These are phyloP conservation scores for Phaeosphaeria sp. DNA, from an alignment of 2,329 filamentous ascomycete genomes.

Conservation along the genomic window DNA sequence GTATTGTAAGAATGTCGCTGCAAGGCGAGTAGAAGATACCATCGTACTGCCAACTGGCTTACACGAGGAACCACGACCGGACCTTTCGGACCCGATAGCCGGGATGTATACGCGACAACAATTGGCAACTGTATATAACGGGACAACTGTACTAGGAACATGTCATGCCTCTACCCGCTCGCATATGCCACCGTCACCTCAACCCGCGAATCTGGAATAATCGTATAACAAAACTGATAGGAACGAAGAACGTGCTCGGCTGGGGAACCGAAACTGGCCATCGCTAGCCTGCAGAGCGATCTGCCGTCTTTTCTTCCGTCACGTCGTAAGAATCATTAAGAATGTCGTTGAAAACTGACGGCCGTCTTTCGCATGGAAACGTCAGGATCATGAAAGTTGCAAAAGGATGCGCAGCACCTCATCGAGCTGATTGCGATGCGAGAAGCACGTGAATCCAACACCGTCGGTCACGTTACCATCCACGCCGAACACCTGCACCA, in stretches of 20 bases:
- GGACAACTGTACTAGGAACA: background rate
- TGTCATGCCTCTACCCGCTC: background rate
- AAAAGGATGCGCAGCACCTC: slow-evolving; percentile 28
- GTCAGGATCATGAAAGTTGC: slow-evolving; percentile 37
- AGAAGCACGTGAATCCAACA: slow-evolving; percentile 27
- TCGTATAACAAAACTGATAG: slow-evolving; percentile 26
- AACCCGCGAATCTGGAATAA: background rate
- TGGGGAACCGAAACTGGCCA: slow-evolving; percentile 53
- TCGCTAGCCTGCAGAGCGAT: slow-evolving; percentile 55
- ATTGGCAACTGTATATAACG: background rate
- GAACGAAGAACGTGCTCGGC: slow-evolving; percentile 35
- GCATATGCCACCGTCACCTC: background rate
- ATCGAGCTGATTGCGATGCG: slow-evolving; percentile 23
- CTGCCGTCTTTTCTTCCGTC: slow-evolving; percentile 59
- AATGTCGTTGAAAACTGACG: slow-evolving; percentile 51
- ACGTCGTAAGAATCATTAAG: slow-evolving; percentile 61
- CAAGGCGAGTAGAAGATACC: background rate
- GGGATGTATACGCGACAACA: background rate
- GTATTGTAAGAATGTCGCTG: background rate
- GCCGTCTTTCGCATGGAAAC: slow-evolving; percentile 43
- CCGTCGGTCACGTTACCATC: slow-evolving; percentile 33
- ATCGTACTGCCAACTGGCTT: background rate
- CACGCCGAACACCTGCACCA: slow-evolving; percentile 17
- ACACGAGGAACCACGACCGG: background rate
- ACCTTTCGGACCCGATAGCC: background rate